A percentile compares a stretch with the other conserved stretches of the same genome.
phyloP scores from a whole-genome alignment of 2,329 filamentous ascomycete genomes.

The Orbilia quercus region DNA sequence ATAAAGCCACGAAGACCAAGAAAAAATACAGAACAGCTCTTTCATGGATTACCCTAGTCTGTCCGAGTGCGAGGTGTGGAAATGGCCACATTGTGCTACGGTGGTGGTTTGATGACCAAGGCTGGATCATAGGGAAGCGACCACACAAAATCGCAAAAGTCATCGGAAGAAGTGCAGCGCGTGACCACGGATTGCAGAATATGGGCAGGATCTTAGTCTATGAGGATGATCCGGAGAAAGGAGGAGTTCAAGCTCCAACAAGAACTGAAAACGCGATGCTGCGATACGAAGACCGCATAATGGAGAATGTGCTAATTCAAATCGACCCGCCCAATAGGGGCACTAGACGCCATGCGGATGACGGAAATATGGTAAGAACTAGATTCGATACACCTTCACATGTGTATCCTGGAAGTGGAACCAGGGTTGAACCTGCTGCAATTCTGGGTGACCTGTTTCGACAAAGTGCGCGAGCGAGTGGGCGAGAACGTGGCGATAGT shows the following conservation, averaged over 20 bases:
- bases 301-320: neutral
- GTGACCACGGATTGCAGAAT: neutral
- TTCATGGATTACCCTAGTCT: neutral
- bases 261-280: neutral
- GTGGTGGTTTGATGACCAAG: slow-evolving; percentile 22
- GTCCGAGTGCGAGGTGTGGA: neutral
- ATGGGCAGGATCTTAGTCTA: neutral
- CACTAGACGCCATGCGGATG: no score
- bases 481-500: no score
- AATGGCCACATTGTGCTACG: neutral
- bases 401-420: no score
- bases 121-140: slow-evolving; percentile 19
- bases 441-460: no score
- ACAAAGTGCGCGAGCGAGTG: no score
- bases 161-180: neutral
- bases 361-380: no score
- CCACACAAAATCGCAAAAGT: neutral
- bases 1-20: no score
- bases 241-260: neutral
- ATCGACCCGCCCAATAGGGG: neutral
- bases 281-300: neutral
- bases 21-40: slow-evolving; percentile 10
- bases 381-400: no score
- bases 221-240: slow-evolving; percentile 2
- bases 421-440: no score